These are phyloP conservation scores for Boeremia exigua DNA, from an alignment of 2,329 filamentous ascomycete genomes.

Conservation along the genomic window DNA sequence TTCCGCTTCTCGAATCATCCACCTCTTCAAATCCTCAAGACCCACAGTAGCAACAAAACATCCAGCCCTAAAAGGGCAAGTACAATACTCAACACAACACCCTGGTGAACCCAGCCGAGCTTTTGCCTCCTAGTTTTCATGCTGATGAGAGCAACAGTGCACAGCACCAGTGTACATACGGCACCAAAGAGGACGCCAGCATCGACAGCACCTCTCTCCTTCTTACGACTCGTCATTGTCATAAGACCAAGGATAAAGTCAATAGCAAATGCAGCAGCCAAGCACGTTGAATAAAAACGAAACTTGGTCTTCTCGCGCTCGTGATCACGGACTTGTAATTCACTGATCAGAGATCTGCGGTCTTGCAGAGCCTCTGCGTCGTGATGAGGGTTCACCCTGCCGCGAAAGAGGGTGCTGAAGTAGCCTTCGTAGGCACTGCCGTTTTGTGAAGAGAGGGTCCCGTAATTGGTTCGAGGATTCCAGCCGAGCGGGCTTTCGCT, in stretches of 20 bases:
- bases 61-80: constrained; percentile 36
- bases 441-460: constrained; percentile 32
- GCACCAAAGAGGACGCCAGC: constrained; percentile 74
- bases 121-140: constrained; percentile 40
- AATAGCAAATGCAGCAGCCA: constrained; percentile 67
- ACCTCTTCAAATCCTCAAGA: constrained; percentile 24
- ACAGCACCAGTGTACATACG: constrained; percentile 63
- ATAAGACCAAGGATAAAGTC: constrained; percentile 70
- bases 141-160: constrained; percentile 38
- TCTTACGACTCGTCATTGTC: constrained; percentile 71
- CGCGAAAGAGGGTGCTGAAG: constrained; percentile 42
- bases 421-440: constrained; percentile 29
- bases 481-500: constrained; percentile 35
- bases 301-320: constrained; percentile 45
- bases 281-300: constrained; percentile 56
- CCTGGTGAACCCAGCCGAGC: constrained; percentile 42
- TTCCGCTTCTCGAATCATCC: background rate
- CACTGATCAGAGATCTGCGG: constrained; percentile 56
- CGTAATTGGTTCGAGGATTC: constrained; percentile 58
- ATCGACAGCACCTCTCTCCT: constrained; percentile 73
- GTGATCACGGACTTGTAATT: constrained; percentile 39
- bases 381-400: constrained; percentile 31
- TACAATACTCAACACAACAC: constrained; percentile 33
- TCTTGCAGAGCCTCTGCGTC: constrained; percentile 55
- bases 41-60: constrained; percentile 41